Percentiles rank a stretch among this genome's conserved stretches.
phyloP scores from a whole-genome alignment of 1,284 basidiomycete species.

The Rhodofomes roseus region DNA sequence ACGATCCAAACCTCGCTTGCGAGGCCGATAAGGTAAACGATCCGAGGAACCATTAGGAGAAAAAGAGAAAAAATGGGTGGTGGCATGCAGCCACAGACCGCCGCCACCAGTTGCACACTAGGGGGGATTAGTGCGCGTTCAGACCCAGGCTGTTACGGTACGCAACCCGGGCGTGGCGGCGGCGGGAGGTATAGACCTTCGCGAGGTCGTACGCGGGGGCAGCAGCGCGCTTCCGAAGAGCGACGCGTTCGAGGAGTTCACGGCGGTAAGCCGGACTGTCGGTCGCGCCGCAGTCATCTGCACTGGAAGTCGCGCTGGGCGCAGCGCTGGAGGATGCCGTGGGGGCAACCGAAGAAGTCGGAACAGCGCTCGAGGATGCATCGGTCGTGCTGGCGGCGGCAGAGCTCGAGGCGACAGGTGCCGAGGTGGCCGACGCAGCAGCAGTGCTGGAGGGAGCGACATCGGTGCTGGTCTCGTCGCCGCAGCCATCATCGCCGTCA shows the following conservation, averaged over 20 bases:
- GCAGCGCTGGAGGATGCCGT: slow-evolving; percentile 1
- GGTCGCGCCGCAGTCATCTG: neutral
- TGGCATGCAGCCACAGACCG: slow-evolving; percentile 1
- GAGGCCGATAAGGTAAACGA: neutral
- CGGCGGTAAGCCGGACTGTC: neutral
- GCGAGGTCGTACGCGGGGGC: neutral
- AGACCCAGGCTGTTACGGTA: neutral
- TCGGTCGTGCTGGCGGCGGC: neutral
- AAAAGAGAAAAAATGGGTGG: neutral
- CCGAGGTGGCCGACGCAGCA: neutral
- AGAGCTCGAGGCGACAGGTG: neutral
- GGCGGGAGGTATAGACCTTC: neutral
- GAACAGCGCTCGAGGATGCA: neutral
- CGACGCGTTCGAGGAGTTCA: neutral
- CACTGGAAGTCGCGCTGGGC: neutral
- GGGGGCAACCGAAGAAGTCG: neutral
- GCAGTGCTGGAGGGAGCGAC: neutral
- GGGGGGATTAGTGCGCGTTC: neutral
- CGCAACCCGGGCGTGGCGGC: slow-evolving; percentile 6
- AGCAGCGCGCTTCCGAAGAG: neutral
- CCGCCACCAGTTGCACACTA: neutral
- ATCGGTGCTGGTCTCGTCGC: slow-evolving; percentile 2
- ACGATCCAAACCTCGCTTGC: slow-evolving; percentile 3
- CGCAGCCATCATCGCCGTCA: neutral
- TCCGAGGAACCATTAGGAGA: neutral